These are phyloP conservation scores for Asterionellopsis glacialis DNA, from an alignment of 108 stramenopile species.

Conservation along the genomic window DNA sequence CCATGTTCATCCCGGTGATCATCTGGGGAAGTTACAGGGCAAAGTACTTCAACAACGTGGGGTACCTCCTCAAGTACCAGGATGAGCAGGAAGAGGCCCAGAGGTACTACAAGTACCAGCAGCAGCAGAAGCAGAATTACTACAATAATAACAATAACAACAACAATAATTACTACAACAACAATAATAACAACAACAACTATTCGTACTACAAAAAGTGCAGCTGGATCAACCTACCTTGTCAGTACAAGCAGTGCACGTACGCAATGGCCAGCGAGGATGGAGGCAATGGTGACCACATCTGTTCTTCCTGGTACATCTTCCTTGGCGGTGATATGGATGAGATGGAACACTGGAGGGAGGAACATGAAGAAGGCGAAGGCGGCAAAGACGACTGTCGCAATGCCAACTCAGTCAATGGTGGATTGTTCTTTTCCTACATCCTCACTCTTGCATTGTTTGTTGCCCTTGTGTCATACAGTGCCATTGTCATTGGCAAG, in stretches of 20 bases:
- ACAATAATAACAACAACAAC: too few species aligned
- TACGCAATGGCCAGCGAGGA: constrained; percentile 14
- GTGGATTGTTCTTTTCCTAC: constrained; percentile 48
- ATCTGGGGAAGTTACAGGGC: constrained; percentile 29
- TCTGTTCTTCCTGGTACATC: constrained; percentile 34
- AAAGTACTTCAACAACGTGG: constrained; percentile 27
- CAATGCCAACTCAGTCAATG: too few species aligned
- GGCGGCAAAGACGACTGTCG: constrained; percentile 17
- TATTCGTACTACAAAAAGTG: too few species aligned
- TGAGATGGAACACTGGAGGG: constrained; percentile 27
- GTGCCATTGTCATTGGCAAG: constrained; percentile 27
- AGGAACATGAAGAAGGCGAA: constrained; percentile 25
- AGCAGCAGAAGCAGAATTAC: too few species aligned
- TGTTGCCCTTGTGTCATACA: constrained; percentile 37
- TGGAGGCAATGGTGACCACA: constrained; percentile 14
- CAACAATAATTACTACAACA: constrained; percentile 17
- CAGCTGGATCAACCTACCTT: constrained; percentile 35
- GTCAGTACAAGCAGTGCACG: constrained; percentile 20
- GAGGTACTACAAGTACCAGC: too few species aligned
- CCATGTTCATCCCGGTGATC: constrained; percentile 33
- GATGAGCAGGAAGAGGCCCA: too few species aligned
- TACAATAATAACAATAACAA: constrained; percentile 34
- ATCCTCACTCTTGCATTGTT: constrained; percentile 47
- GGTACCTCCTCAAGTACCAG: constrained; percentile 35
- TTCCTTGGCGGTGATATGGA: constrained; percentile 33